Percentiles rank a stretch among this genome's conserved stretches.
These are phyloP conservation scores for Polytolypa hystricis DNA, from an alignment of 2,329 filamentous ascomycete species.

Conservation along the genomic window DNA sequence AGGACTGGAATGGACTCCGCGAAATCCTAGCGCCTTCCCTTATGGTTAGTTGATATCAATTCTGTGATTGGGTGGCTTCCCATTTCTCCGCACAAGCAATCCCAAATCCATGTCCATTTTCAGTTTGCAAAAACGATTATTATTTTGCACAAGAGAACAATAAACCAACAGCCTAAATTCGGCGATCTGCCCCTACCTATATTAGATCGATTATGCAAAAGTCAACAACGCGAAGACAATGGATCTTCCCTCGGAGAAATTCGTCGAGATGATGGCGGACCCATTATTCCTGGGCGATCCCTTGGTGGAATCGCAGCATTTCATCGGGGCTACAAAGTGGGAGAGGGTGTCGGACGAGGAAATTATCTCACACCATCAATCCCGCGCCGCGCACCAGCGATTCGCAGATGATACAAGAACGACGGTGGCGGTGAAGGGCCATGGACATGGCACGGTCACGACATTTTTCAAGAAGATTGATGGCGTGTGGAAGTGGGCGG, in stretches of 20 bases:
- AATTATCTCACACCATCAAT: constrained; percentile 49
- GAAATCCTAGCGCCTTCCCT: background rate
- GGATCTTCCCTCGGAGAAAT: constrained; percentile 40
- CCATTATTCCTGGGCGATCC: constrained; percentile 49
- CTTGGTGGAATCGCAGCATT: constrained; percentile 53
- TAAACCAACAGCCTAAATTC: no score
- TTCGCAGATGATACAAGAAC: constrained; percentile 40
- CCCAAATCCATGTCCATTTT: no score
- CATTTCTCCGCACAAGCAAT: no score
- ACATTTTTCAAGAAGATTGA: constrained; percentile 48
- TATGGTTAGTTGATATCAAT: background rate
- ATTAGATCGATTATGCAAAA: background rate
- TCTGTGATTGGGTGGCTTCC: no score
- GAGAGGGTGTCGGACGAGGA: constrained; percentile 47
- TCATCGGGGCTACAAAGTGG: constrained; percentile 50
- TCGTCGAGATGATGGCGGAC: constrained; percentile 48
- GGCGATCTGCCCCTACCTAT: no score
- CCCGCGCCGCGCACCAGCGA: constrained; percentile 52
- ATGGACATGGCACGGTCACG: constrained; percentile 47
- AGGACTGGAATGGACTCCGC: background rate
- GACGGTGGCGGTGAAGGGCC: constrained; percentile 47
- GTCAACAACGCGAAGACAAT: background rate
- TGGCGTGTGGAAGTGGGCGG: constrained; percentile 53
- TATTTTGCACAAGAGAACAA: background rate
- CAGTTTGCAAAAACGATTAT: background rate